phyloP scores from a whole-genome alignment of 371 early-diverging fungal genomes.

The Mucor circinelloides region DNA sequence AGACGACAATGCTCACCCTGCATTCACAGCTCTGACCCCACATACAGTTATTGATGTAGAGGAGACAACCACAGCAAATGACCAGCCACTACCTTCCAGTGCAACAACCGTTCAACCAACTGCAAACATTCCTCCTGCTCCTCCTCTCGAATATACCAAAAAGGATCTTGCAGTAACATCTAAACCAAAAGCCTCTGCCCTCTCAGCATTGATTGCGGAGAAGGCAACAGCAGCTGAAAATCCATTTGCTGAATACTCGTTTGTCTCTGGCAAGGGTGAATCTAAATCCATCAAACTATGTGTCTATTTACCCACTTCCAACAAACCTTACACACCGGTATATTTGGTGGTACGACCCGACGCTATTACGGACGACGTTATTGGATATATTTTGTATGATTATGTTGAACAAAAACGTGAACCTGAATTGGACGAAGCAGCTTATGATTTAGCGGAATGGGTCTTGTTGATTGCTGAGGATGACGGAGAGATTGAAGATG shows the following conservation, averaged over 20 bases:
- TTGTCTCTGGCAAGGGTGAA: slow-evolving; percentile 67
- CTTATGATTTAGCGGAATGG: slow-evolving; percentile 78
- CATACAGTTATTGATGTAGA: background rate
- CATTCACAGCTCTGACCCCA: background rate
- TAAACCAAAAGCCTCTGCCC: slow-evolving; percentile 44
- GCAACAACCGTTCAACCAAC: background rate
- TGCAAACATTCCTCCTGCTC: background rate
- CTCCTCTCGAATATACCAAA: slow-evolving; percentile 24
- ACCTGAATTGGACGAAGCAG: slow-evolving; percentile 66
- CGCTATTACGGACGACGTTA: slow-evolving; percentile 90
- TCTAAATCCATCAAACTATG: slow-evolving; percentile 60
- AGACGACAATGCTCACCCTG: slow-evolving; percentile 3
- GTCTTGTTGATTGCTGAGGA: slow-evolving; percentile 91
- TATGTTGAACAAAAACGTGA: slow-evolving; percentile 70
- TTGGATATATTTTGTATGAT: slow-evolving; percentile 85
- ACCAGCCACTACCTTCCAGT: background rate
- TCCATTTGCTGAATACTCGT: slow-evolving; percentile 74
- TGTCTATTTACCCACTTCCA: slow-evolving; percentile 65
- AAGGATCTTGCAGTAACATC: background rate
- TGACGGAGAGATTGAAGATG: slow-evolving; percentile 94
- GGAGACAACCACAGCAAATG: background rate
- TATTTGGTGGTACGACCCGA: slow-evolving; percentile 75
- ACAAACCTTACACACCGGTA: slow-evolving; percentile 60
- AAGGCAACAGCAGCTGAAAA: slow-evolving; percentile 66
- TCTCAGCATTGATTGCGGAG: slow-evolving; percentile 66